Evolutionary conservation across 148 eudicot genomes (phyloP).

Genomic region (Pouteria glomerata): DNA sequence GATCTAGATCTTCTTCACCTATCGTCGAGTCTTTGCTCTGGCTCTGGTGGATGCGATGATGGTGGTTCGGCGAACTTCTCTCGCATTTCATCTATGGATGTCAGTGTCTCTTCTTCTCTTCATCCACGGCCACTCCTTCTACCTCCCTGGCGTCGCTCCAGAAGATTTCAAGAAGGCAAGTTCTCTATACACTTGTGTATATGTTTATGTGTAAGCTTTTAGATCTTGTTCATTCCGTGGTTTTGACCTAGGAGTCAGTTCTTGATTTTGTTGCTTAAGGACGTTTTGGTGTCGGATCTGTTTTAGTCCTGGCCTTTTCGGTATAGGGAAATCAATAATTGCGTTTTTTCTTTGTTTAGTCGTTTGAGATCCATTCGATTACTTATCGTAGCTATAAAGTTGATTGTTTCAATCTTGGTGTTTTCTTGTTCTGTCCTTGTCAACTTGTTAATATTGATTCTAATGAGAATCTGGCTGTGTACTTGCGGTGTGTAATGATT

Average conservation of each 20-base stretch:
- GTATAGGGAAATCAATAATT: not conserved
- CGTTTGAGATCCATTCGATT: not conserved
- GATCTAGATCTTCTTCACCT: not conserved
- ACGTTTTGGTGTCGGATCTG: not conserved
- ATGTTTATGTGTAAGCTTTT: not conserved
- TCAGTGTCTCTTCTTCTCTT: slow-evolving; percentile 11
- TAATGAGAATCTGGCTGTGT: not conserved
- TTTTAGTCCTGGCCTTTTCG: not conserved
- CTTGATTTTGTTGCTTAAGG: not conserved
- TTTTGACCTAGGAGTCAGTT: not conserved
- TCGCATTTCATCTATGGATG: slow-evolving; percentile 17
- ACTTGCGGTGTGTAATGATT: not conserved
- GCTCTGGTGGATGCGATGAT: not conserved
- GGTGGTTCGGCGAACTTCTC: slow-evolving; percentile 7
- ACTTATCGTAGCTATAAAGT: not conserved
- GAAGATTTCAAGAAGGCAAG: slow-evolving; percentile 25
- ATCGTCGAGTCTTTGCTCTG: not conserved
- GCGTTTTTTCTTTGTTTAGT: not conserved
- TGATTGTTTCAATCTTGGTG: not conserved
- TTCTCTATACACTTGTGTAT: not conserved
- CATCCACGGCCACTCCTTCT: slow-evolving; percentile 19
- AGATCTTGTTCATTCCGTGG: not conserved
- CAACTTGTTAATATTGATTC: not conserved
- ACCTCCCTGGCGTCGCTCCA: slow-evolving; percentile 40
- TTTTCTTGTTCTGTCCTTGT: too few species aligned